Evolutionary conservation across 2,329 filamentous ascomycete genomes (phyloP).

Genomic region (Trichoderma gracile): DNA sequence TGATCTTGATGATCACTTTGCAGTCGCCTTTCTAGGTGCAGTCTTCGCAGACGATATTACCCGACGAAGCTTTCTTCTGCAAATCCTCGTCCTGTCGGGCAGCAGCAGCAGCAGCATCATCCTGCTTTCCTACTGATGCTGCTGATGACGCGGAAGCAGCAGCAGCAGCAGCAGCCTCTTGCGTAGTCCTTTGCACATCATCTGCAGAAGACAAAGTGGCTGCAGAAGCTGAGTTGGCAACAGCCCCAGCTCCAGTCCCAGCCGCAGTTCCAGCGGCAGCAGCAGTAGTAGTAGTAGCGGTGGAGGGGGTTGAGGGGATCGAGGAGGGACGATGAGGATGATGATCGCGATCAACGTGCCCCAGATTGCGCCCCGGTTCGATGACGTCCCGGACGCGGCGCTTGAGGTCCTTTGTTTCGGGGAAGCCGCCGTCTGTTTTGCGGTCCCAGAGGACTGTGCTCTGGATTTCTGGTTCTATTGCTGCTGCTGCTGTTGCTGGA

Average conservation of each 20-base stretch:
- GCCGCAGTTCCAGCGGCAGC: too few relatives aligned
- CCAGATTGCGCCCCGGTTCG: constrained; percentile 74
- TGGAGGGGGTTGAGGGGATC: background rate
- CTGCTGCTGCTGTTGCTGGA: background rate
- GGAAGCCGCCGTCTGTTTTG: constrained; percentile 83
- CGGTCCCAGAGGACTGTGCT: constrained; percentile 79
- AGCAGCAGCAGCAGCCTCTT: background rate
- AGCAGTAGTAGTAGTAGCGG: constrained; percentile 1
- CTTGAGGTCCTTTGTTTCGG: constrained; percentile 90
- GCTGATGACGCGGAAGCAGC: background rate
- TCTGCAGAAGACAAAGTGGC: too few relatives aligned
- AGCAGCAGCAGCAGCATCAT: too few relatives aligned
- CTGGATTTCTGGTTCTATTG: constrained; percentile 15
- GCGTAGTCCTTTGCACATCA: too few relatives aligned
- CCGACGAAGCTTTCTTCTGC: background rate
- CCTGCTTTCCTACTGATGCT: constrained; percentile 3
- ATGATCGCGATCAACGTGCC: constrained; percentile 70
- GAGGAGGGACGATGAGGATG: constrained; percentile 30
- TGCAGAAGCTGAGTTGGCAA: too few relatives aligned
- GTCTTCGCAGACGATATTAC: constrained; percentile 33
- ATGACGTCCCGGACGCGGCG: constrained; percentile 79
- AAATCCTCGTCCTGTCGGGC: background rate
- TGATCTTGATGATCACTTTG: background rate
- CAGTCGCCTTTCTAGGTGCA: constrained; percentile 29
- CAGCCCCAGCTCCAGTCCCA: too few relatives aligned